Percentiles rank a stretch among this genome's conserved stretches.
These are phyloP conservation scores for Daedaleopsis nitida DNA, from an alignment of 768 basidiomycete genomes.

Conservation along the genomic window DNA sequence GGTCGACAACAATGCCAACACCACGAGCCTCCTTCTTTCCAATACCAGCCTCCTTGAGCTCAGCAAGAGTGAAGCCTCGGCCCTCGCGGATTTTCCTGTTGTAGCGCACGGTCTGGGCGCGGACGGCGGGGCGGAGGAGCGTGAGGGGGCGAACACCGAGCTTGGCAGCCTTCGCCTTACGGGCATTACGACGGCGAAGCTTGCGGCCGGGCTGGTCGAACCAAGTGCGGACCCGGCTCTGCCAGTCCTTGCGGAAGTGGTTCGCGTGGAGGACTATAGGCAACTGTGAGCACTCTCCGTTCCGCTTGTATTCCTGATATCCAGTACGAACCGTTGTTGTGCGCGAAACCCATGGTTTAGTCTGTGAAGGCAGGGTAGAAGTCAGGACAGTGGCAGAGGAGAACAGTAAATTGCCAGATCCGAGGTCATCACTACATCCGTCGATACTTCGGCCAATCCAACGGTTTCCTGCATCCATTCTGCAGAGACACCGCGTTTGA, in stretches of 20 bases:
- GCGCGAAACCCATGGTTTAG: constrained; percentile 72
- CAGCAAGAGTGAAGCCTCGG: constrained; percentile 91
- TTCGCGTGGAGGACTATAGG: constrained; percentile 81
- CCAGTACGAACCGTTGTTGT: constrained; percentile 70
- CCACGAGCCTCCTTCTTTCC: constrained; percentile 90
- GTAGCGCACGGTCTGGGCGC: constrained; percentile 95
- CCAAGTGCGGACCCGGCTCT: constrained; percentile 94
- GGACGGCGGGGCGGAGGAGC: constrained; percentile 95
- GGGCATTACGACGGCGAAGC: constrained; percentile 90
- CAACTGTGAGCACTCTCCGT: not conserved
- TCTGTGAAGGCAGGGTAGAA: constrained; percentile 35
- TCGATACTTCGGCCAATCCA: constrained; percentile 27
- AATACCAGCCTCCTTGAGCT: constrained; percentile 96
- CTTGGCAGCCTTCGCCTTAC: constrained; percentile 86
- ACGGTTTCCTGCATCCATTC: constrained; percentile 19
- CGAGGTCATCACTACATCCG: constrained; percentile 29
- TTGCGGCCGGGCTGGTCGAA: constrained; percentile 99
- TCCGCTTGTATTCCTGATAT: not conserved
- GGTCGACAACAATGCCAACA: constrained; percentile 95
- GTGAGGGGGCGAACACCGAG: constrained; percentile 91
- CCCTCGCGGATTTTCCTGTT: constrained; percentile 97
- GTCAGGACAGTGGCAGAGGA: constrained; percentile 20
- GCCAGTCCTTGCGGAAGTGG: constrained; percentile 99
- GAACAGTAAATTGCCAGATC: constrained; percentile 12
- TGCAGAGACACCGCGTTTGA: constrained; percentile 11